phyloP scores from a whole-genome alignment of 768 basidiomycete genomes.

The Agrocybe chaxingu region DNA sequence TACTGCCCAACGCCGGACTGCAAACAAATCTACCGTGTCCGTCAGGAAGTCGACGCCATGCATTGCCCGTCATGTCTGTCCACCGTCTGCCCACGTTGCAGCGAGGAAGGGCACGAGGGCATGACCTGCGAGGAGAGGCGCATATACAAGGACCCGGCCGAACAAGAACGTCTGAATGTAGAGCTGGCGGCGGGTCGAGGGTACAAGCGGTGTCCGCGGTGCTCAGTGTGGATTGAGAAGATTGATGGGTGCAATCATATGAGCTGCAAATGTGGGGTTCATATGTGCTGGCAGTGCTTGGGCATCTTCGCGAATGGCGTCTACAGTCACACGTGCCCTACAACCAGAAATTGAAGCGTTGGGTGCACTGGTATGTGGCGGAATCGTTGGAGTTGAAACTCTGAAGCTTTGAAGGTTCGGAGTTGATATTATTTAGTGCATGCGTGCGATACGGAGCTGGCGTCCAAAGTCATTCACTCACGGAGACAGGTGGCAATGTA shows the following conservation, averaged over 20 bases:
- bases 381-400: not conserved
- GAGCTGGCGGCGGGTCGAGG: constrained; percentile 34
- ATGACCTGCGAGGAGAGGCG: constrained; percentile 43
- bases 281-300: constrained; percentile 58
- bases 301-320: constrained; percentile 29
- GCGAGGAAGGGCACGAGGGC: constrained; percentile 47
- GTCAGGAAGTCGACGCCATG: constrained; percentile 21
- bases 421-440: no score
- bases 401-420: no score
- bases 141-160: constrained; percentile 29
- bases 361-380: not conserved
- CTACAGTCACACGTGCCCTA: constrained; percentile 32
- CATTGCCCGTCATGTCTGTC: constrained; percentile 54
- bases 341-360: constrained; percentile 16
- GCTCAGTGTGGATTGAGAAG: constrained; percentile 44
- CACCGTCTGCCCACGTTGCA: constrained; percentile 44
- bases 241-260: constrained; percentile 56
- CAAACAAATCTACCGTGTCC: constrained; percentile 54
- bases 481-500: not conserved
- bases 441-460: not conserved
- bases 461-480: constrained; percentile 3
- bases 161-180: constrained; percentile 39
- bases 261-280: constrained; percentile 45
- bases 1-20: constrained; percentile 77
- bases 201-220: constrained; percentile 46